Evolutionary conservation across 2,329 filamentous ascomycete genomes (phyloP), one percentile per base, ranked within the genome.

Genomic region (Sporothrix inflata): DNA sequence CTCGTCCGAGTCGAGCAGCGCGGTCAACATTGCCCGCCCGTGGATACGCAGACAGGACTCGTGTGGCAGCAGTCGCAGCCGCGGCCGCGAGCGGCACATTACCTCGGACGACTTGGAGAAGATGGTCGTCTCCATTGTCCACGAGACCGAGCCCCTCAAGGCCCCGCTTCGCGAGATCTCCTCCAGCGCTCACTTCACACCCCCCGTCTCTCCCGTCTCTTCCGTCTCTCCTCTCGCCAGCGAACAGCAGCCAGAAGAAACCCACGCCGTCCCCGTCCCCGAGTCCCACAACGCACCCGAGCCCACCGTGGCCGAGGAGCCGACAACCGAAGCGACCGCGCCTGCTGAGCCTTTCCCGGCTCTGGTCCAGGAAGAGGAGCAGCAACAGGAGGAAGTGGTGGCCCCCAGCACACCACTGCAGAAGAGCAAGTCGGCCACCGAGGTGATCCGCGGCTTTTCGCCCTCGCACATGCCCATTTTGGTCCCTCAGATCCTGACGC

Each of bases 91-190:
- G 80, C 92, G 93, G 78, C 94, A 97, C 82, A 95, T 98, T 76
- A 97, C 94, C n/a, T 94, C 95, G 7, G 88, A 93, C 78, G 93
- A 96, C 77, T 87, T 98, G 40, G 94, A 97, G 82, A 97, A 97
- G 84, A 97, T 98, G 88, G 93, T 98, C 55, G 89, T 92, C 72
- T 94, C 91, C 51, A 98, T 98, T 71, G 96, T 98, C 79, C 93
- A 97, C 81, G 92, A 96, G 82, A 94, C 93, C 82, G 90, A 90
- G 81, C 87, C 87, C 61, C 85, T 95, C 76, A 82, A 82, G 75
- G 83, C 85, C 69, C 88, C 85, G 77, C 81, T 90, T 9, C 85
- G 87, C 21, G 78, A 80, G 65, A 80, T 82, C 76, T 76, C 80
- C 77, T 76, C 79, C n/a, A 78, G 60, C 12, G 14, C 53, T 14